These are phyloP conservation scores for Aspergillus sp. DNA, from an alignment of 2,329 filamentous ascomycete genomes.

Conservation along the genomic window DNA sequence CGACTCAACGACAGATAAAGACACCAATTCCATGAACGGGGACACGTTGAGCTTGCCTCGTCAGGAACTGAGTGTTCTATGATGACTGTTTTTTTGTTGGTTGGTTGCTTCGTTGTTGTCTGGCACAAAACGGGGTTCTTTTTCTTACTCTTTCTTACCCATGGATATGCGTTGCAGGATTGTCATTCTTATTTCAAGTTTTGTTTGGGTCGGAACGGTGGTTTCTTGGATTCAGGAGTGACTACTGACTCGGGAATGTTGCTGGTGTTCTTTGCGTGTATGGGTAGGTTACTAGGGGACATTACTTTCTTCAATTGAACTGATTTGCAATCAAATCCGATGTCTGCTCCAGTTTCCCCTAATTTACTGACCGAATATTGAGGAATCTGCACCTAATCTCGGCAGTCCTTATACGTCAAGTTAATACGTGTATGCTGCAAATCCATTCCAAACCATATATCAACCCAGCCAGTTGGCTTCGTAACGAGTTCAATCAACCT, in stretches of 20 bases:
- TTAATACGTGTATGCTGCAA: background rate
- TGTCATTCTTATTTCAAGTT: background rate
- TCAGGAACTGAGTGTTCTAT: slow-evolving; percentile 33
- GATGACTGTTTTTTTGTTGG: slow-evolving; percentile 10
- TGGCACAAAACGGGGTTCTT: slow-evolving; percentile 17
- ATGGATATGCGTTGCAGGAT: background rate
- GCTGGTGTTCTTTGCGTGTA: background rate
- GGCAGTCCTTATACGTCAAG: background rate
- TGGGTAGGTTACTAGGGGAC: background rate
- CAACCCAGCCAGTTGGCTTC: background rate
- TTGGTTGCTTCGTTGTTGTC: slow-evolving; percentile 13
- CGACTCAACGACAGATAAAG: slow-evolving; percentile 20
- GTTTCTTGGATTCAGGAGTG: background rate
- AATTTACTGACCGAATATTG: background rate
- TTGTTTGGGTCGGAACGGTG: background rate
- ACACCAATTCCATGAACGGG: slow-evolving; percentile 2
- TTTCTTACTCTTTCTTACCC: background rate
- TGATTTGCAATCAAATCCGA: background rate
- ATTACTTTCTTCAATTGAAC: background rate
- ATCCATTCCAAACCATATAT: background rate
- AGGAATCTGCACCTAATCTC: background rate
- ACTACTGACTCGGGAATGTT: background rate
- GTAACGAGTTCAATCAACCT: background rate
- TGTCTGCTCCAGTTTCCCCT: background rate
- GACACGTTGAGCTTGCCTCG: slow-evolving; percentile 19